phyloP scores from a whole-genome alignment of 2,329 filamentous ascomycete species.

The Neopestalotiopsis clavispora region DNA sequence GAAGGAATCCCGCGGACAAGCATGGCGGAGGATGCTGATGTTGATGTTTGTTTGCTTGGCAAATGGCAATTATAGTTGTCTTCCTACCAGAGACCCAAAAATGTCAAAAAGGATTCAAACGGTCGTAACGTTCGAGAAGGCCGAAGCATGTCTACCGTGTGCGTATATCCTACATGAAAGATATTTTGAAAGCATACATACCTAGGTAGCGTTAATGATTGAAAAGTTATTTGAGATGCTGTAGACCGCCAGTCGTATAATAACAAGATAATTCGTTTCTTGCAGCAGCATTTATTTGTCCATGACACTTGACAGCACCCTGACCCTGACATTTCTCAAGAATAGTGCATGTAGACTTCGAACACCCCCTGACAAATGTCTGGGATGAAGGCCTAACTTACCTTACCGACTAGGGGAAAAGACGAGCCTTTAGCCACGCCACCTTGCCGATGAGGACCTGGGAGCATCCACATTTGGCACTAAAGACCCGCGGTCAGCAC shows the following conservation, averaged over 20 bases:
- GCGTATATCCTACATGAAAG: too few species aligned
- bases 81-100: neutral
- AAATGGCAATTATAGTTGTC: neutral
- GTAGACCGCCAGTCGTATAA: neutral
- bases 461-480: constrained; percentile 3
- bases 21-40: neutral
- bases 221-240: neutral
- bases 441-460: neutral
- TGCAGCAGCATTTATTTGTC: neutral
- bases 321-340: neutral
- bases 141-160: neutral
- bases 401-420: neutral
- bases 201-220: too few species aligned
- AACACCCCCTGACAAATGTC: neutral
- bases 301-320: neutral
- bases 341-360: neutral
- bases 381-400: constrained; percentile 1
- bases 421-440: neutral
- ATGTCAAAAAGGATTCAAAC: neutral
- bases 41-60: neutral
- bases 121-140: neutral
- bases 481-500: constrained; percentile 1
- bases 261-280: neutral
- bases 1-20: neutral
- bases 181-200: too few species aligned